Evolutionary conservation across 345 rosid species (phyloP).

Genomic region (Eucalyptus sideroxylon): DNA sequence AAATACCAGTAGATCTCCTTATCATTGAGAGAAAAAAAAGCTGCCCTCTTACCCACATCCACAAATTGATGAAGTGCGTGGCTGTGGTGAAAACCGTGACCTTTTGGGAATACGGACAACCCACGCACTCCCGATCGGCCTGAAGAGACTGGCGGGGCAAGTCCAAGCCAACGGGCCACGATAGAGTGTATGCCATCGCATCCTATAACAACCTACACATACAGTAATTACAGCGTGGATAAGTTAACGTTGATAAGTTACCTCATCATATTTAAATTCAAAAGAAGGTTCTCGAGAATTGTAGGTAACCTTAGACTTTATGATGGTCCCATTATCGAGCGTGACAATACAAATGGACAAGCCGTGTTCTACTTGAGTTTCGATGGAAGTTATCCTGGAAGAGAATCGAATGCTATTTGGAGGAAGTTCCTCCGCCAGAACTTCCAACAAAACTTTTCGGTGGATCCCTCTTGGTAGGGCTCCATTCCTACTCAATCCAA

Average conservation of each 20-base stretch:
- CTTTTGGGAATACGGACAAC: constrained; percentile 12
- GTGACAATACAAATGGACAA: neutral
- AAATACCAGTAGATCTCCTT: constrained; percentile 19
- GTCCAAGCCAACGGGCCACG: constrained; percentile 25
- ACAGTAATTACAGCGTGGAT: neutral
- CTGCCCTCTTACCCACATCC: constrained; percentile 14
- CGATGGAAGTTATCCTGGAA: constrained; percentile 10
- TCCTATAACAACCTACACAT: constrained; percentile 18
- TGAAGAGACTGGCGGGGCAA: constrained; percentile 1
- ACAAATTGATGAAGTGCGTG: neutral
- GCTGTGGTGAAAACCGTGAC: constrained; percentile 6
- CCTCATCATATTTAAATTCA: neutral
- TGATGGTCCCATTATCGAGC: constrained; percentile 13
- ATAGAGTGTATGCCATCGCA: constrained; percentile 28
- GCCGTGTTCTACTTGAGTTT: neutral
- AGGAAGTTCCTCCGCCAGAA: constrained; percentile 24
- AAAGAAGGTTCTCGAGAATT: neutral
- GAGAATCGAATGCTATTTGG: constrained; percentile 14
- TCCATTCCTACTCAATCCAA: neutral
- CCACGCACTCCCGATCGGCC: constrained; percentile 24
- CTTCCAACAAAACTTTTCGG: neutral
- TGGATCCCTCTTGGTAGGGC: neutral
- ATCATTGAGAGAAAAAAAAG: constrained; percentile 7
- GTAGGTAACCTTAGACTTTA: constrained; percentile 16
- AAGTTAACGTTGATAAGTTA: neutral